Conservation (phyloP, 495 filamentous ascomycete species). For the Amniculicola lignicola region DNA sequence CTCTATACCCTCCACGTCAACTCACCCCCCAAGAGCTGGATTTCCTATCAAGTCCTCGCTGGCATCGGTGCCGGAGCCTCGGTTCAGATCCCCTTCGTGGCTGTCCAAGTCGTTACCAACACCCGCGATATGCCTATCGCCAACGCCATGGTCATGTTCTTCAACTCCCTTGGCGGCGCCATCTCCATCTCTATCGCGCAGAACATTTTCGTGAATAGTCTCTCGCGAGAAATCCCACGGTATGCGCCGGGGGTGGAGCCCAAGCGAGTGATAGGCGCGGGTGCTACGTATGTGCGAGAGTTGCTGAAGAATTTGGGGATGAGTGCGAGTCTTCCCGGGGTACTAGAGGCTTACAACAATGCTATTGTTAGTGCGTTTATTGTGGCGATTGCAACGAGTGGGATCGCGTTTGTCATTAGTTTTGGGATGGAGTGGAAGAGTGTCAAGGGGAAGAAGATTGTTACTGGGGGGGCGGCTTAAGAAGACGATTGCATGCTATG, state of each 20-base stretch:
- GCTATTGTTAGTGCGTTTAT: conserved; percentile 38
- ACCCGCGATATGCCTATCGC: conserved; percentile 41
- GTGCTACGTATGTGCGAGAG: conserved; percentile 39
- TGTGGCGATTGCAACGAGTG: conserved; percentile 32
- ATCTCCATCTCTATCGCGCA: conserved; percentile 39
- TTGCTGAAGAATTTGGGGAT: conserved; percentile 35
- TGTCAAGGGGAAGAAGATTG: conserved; percentile 41
- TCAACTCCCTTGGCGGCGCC: conserved; percentile 42
- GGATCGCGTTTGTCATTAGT: conserved; percentile 33
- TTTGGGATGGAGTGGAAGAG: conserved; percentile 41
- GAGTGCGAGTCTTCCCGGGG: conserved; percentile 28
- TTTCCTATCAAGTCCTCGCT: conserved; percentile 41
- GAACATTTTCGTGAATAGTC: conserved; percentile 41
- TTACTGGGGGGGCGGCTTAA: conserved; percentile 23
- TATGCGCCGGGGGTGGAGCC: conserved; percentile 35
- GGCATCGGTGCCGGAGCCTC: conserved; percentile 36
- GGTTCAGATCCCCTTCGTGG: conserved; percentile 41
- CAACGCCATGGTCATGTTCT: conserved; percentile 41
- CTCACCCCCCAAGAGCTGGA: conserved; percentile 31
- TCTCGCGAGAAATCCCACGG: conserved; percentile 29
- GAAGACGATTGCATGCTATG: no score
- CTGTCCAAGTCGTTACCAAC: conserved; percentile 37
- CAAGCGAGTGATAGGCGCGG: conserved; percentile 32
- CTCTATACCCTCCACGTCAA: conserved; percentile 37
- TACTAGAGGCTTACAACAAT: conserved; percentile 38